A percentile compares a stretch with the other conserved stretches of the same genome.
phyloP scores from a whole-genome alignment of 192 early-diverging fungal species.

The Pilaira anomala region DNA sequence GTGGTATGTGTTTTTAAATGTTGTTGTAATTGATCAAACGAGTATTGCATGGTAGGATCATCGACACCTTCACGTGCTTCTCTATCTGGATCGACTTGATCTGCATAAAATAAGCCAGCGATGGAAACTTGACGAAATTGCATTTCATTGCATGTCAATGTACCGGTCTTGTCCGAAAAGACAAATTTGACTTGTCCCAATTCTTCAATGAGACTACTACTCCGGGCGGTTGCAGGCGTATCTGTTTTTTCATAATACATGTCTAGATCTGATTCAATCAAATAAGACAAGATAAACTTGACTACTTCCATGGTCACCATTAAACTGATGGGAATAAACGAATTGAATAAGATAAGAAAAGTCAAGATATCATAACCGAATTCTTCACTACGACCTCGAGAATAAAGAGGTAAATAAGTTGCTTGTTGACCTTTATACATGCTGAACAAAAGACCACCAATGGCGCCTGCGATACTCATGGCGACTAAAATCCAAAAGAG shows the following conservation, averaged over 20 bases:
- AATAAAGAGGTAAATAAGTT: conserved; percentile 39
- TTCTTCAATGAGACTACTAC: conserved; percentile 92
- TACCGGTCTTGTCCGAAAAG: conserved; percentile 94
- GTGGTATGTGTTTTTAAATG: conserved; percentile 60
- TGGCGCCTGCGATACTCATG: conserved; percentile 82
- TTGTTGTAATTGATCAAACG: conserved; percentile 58
- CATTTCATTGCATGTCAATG: conserved; percentile 88
- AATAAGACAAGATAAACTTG: conserved; percentile 84
- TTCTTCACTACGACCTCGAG: conserved; percentile 37
- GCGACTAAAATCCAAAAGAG: conserved; percentile 81
- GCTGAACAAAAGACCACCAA: conserved; percentile 70
- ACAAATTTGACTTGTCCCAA: conserved; percentile 93
- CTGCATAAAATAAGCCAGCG: conserved; percentile 87
- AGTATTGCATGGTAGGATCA: conserved; percentile 59
- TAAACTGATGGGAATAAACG: conserved; percentile 96
- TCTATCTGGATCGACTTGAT: conserved; percentile 86
- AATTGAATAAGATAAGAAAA: conserved; percentile 97
- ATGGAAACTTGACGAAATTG: conserved; percentile 87
- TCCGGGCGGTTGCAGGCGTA: conserved; percentile 89
- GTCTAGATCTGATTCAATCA: conserved; percentile 92
- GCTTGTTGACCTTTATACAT: conserved; percentile 42
- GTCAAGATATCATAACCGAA: conserved; percentile 91
- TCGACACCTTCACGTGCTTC: conserved; percentile 69
- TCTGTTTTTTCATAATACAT: conserved; percentile 93
- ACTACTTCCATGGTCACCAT: conserved; percentile 99